These are phyloP conservation scores for Aspergillus aculeatus DNA, from an alignment of 2,329 filamentous ascomycete genomes.

Conservation along the genomic window DNA sequence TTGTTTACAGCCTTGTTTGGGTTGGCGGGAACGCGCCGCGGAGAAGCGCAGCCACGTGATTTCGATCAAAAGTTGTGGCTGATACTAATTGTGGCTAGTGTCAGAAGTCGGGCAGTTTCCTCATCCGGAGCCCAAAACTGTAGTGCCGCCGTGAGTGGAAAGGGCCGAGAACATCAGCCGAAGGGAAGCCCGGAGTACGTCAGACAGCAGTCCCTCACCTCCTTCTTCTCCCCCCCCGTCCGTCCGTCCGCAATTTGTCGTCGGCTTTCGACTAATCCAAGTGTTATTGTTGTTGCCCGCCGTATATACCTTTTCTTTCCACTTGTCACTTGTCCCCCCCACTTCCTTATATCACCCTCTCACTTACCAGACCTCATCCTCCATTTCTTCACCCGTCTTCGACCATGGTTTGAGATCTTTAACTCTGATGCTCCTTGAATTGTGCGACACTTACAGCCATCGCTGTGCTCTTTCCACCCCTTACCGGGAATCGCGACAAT, in stretches of 20 bases:
- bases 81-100: not conserved
- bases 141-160: not conserved
- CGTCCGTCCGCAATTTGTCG: not conserved
- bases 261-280: conserved; percentile 1
- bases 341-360: not conserved
- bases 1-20: conserved; percentile 28
- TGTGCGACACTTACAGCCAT: conserved; percentile 16
- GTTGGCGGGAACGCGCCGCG: conserved; percentile 21
- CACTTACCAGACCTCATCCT: not conserved
- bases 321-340: not conserved
- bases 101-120: not conserved
- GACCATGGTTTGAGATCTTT: conserved; percentile 26
- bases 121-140: conserved; percentile 2
- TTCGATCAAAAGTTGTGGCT: not conserved
- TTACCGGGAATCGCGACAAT: conserved; percentile 22
- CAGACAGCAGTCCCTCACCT: conserved; percentile 10
- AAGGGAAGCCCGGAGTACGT: conserved; percentile 20
- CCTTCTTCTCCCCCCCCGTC: not conserved
- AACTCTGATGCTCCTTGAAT: conserved; percentile 18
- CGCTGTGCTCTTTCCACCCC: conserved; percentile 27
- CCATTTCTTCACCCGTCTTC: not conserved
- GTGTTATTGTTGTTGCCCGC: conserved; percentile 1
- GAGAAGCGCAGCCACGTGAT: conserved; percentile 20
- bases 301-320: conserved; percentile 4
- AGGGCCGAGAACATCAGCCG: conserved; percentile 19